Percentiles rank a stretch among this genome's conserved stretches.
These are phyloP conservation scores for Fusarium sp. DNA, from an alignment of 2,329 filamentous ascomycete genomes.

Conservation along the genomic window DNA sequence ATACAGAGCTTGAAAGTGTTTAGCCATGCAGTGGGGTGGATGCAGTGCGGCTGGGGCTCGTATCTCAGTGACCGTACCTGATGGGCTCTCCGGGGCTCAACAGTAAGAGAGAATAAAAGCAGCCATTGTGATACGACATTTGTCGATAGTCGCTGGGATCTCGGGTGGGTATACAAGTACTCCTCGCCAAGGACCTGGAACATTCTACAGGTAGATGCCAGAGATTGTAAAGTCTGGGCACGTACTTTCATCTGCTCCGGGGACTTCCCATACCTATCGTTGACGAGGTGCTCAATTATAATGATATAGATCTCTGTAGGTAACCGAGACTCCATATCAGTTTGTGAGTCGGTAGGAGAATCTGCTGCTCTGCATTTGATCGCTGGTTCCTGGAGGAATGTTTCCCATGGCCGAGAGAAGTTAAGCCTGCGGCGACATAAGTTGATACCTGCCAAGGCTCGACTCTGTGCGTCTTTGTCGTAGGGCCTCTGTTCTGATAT, in stretches of 20 bases:
- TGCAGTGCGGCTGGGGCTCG: background rate
- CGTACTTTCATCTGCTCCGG: background rate
- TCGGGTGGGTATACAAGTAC: background rate
- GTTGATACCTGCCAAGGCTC: background rate
- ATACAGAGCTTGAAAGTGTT: background rate
- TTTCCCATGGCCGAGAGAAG: background rate
- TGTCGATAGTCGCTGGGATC: background rate
- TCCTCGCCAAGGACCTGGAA: background rate
- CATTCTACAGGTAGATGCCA: background rate
- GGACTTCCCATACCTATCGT: background rate
- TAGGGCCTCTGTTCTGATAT: background rate
- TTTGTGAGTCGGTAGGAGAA: background rate
- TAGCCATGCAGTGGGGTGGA: background rate
- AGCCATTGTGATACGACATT: background rate
- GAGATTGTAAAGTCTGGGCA: background rate
- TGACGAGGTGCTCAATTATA: background rate
- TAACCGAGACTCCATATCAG: background rate
- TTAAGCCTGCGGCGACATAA: background rate
- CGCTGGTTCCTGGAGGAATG: background rate
- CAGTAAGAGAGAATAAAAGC: background rate
- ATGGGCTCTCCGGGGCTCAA: constrained; percentile 4
- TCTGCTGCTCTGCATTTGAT: background rate
- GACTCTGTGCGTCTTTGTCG: background rate
- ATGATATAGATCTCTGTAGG: background rate
- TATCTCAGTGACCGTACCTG: background rate